Conservation (phyloP, 306 rosid species). For the Begonia loranthoides region DNA sequence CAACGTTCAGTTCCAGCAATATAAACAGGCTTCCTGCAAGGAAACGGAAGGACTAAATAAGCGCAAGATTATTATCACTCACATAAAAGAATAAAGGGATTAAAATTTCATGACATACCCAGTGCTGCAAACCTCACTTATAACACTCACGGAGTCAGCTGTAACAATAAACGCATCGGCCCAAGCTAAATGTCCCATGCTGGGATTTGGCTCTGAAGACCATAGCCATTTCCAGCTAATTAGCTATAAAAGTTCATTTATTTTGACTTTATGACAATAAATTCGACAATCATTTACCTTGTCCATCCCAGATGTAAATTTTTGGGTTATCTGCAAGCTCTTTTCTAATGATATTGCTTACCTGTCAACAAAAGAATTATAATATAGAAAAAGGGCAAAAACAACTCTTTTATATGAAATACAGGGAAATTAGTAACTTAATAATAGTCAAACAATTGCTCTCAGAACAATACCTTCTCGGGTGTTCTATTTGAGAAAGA, state of each 20-base stretch:
- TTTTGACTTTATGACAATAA: too few relatives aligned
- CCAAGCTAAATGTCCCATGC: conserved; percentile 94
- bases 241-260: too few relatives aligned
- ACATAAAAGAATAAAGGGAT: conserved; percentile 3
- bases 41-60: not conserved
- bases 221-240: not conserved
- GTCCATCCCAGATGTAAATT: conserved; percentile 71
- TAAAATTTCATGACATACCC: conserved; percentile 44
- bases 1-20: conserved; percentile 67
- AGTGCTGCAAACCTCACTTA: conserved; percentile 94
- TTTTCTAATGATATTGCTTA: conserved; percentile 36
- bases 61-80: not conserved
- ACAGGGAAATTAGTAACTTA: too few relatives aligned
- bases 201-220: conserved; percentile 63
- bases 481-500: conserved; percentile 87
- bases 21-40: conserved; percentile 76
- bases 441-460: not conserved
- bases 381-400: not conserved
- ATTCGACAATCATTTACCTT: conserved; percentile 22
- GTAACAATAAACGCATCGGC: conserved; percentile 85
- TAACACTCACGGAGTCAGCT: conserved; percentile 87
- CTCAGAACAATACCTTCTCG: conserved; percentile 37
- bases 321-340: conserved; percentile 76
- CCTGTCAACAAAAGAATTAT: conserved; percentile 31
- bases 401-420: not conserved